Conservation (phyloP, 2,329 filamentous ascomycete species). For the Claviceps africana region DNA sequence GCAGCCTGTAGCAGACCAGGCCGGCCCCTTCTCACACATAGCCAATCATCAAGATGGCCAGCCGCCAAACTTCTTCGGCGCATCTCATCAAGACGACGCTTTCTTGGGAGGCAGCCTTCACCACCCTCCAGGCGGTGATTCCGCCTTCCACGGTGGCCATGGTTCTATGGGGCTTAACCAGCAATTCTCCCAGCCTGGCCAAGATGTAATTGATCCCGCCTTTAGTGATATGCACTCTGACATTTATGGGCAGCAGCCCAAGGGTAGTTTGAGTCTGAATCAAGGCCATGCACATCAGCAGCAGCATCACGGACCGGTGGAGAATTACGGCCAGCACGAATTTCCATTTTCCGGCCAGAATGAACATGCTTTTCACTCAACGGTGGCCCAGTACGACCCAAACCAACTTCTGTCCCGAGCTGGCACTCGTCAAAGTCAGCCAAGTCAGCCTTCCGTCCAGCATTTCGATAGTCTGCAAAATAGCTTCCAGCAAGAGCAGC, state of each 20-base stretch:
- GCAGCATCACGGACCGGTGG: slow-evolving; percentile 12
- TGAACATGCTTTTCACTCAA: slow-evolving; percentile 19
- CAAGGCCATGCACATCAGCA: slow-evolving; percentile 15
- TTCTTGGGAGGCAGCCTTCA: slow-evolving; percentile 19
- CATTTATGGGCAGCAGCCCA: slow-evolving; percentile 22
- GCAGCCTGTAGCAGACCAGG: slow-evolving; percentile 21
- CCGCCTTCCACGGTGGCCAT: slow-evolving; percentile 19
- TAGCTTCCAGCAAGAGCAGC: slow-evolving; percentile 14
- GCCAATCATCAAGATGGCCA: slow-evolving; percentile 16
- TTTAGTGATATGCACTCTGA: slow-evolving; percentile 24
- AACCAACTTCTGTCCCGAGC: slow-evolving; percentile 21
- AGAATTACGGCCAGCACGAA: slow-evolving; percentile 19
- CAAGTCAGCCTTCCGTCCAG: slow-evolving; percentile 21
- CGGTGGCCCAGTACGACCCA: slow-evolving; percentile 19
- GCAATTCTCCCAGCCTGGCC: slow-evolving; percentile 19
- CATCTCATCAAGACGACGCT: slow-evolving; percentile 18
- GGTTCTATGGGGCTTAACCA: slow-evolving; percentile 18
- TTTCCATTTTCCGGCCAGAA: slow-evolving; percentile 21
- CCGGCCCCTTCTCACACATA: slow-evolving; percentile 18
- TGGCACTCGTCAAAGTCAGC: slow-evolving; percentile 19
- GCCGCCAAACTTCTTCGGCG: slow-evolving; percentile 21
- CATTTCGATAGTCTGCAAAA: slow-evolving; percentile 16
- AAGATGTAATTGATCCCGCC: slow-evolving; percentile 24
- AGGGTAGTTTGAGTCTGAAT: slow-evolving; percentile 15
- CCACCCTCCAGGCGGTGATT: slow-evolving; percentile 14